Evolutionary conservation across 2,329 filamentous ascomycete genomes (phyloP), one percentile per base, ranked within the genome.

Genomic region (Arthrobotrys pseudoclavata): DNA sequence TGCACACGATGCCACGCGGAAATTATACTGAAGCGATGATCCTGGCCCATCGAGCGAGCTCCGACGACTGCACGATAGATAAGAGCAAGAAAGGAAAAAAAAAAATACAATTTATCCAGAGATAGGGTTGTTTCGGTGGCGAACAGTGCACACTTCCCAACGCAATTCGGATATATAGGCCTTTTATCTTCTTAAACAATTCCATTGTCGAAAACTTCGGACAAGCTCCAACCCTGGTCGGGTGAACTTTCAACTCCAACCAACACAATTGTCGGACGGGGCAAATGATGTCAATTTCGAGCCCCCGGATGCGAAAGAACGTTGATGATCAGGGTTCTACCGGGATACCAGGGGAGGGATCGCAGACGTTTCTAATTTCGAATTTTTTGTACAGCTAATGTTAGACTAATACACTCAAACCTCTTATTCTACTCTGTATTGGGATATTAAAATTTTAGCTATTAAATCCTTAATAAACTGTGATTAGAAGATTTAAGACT

Each of bases 31-130:
- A 37, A 72, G 50, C 50, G 66, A 40, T 20, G 34, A 64, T 55
- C 24, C 45, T 55, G 42, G 37, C 31, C 24, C 47, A 55, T 29
- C 34, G 31, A 60, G 57, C 26, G 69, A 74, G 69, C 69, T 74
- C 69, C 69, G 69, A 74, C 69, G 55, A 68, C 18, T 13, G 42
- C 31, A 55, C 52, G 57, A 67, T 68, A 67, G 69, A 74, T 74
- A 74, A 62, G 37, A 50, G 20, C 7, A 20, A 22, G 37, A 9
- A 20, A 20, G 18, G 4, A 9, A n/a, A 10, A 9, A 60, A 31
- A 67, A 66, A 67, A 47, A 31, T 37, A 40, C 47, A 20, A 74
- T 74, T 74, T 74, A 74, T 13, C 69, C 69, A 68, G 50, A 67
- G 69, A 74, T 74, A 74, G 45, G 69, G 57, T 53, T 9, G 20